Evolutionary conservation across 2,329 filamentous ascomycete genomes (phyloP).

Genomic region (Aspergillus caelatus): DNA sequence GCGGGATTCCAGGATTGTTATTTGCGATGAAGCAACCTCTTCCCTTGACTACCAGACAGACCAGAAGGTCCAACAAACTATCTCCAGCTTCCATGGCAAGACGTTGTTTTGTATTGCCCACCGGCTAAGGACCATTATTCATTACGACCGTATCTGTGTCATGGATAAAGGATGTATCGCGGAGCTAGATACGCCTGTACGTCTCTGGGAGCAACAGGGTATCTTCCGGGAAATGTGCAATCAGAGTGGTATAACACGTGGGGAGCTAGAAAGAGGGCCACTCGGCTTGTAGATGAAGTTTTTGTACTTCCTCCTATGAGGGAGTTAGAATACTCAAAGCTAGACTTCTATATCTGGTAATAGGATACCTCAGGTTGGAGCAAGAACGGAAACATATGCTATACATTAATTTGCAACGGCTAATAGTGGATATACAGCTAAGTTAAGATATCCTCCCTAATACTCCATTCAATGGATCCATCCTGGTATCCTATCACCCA

Average conservation of each 20-base stretch:
- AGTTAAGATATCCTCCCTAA: too few species aligned
- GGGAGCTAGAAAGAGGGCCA: too few species aligned
- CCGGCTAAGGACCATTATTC: constrained; percentile 85
- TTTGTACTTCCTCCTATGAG: too few species aligned
- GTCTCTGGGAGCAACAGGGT: constrained; percentile 68
- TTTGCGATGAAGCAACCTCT: constrained; percentile 94
- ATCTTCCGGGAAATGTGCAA: constrained; percentile 93
- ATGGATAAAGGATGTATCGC: constrained; percentile 90
- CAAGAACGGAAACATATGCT: too few species aligned
- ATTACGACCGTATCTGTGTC: constrained; percentile 93
- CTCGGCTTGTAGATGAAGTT: too few species aligned
- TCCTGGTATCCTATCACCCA: too few species aligned
- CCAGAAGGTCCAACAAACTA: constrained; percentile 86
- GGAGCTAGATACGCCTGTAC: constrained; percentile 77
- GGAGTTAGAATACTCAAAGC: too few species aligned
- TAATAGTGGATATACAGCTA: too few species aligned
- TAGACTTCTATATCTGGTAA: too few species aligned
- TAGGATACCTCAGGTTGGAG: too few species aligned
- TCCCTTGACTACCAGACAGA: constrained; percentile 96
- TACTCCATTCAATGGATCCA: too few species aligned
- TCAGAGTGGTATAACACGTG: constrained; percentile 69
- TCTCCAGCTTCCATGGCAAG: constrained; percentile 83
- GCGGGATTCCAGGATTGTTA: constrained; percentile 83
- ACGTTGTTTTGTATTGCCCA: constrained; percentile 93
- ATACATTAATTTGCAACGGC: too few species aligned